Evolutionary conservation across 2,329 filamentous ascomycete genomes (phyloP), one percentile per base, ranked within the genome.

Genomic region (Aspergillus alliaceus): DNA sequence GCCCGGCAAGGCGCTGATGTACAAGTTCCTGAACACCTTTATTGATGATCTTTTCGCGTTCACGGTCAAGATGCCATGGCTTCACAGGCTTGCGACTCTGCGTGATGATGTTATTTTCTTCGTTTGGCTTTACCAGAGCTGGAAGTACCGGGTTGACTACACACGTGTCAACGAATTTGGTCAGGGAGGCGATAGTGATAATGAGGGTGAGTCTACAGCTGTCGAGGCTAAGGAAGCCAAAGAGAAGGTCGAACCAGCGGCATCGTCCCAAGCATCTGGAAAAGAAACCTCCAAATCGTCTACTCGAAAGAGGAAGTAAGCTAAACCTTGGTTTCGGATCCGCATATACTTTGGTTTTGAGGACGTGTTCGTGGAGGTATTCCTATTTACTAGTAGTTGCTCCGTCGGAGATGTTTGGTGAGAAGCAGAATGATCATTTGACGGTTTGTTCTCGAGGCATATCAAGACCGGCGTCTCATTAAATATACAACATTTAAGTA

Each of bases 21-120:
- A 97, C 84, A 97, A 98, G 79, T 96, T 96, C 78, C 80, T 98
- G 64, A 97, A 98, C 80, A 98, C 95, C 5, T 99, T 99, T 75
- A 98, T 99, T 73, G 95, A 99, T 76, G 95, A 99, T 72, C 82
- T 99, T 31, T 99, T 99, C 71, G 95, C 95, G 2, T 99, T 98
- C 70, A 99, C 95, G 37, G 97, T 99, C 80, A 98, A 98, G 80
- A 99, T 99, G 95, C 95, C 95, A 0, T 86, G 93, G 61, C 82
- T 99, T 51, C 95, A 99, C 76, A 86, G 95, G 15, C 81, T 99
- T 51, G 92, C 95, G 0, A 98, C 95, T 0, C 84, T 99, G 62
- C 84, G 95, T 59, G 95, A 99, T 73, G 95, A 99, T 70, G 83
- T 99, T 64, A 98, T 99, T 72, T 99, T 99, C 83, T 99, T 99